These are phyloP conservation scores for cucumber (Cucumis sativus) DNA, from an alignment of 306 rosid genomes.

Conservation along the genomic window DNA sequence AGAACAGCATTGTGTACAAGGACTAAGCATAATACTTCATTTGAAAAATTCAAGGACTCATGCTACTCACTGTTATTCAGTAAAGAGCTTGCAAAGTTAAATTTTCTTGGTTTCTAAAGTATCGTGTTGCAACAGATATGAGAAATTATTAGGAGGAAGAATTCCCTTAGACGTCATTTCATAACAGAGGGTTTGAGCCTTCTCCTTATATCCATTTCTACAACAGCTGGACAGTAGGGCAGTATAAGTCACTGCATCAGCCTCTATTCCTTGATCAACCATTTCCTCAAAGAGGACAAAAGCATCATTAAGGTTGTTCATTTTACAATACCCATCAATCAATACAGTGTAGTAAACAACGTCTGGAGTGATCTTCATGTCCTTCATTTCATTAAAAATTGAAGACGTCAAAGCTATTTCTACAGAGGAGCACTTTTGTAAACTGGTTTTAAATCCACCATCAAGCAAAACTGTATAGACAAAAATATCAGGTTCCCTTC, in stretches of 20 bases:
- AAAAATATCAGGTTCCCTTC: slow-evolving; percentile 57
- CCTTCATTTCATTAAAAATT: slow-evolving; percentile 51
- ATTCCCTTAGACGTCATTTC: slow-evolving; percentile 53
- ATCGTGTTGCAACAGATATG: slow-evolving; percentile 28
- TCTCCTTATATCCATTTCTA: slow-evolving; percentile 25
- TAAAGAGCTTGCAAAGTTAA: slow-evolving; percentile 16
- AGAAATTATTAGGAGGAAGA: slow-evolving; percentile 12
- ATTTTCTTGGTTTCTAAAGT: slow-evolving; percentile 30
- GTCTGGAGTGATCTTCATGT: slow-evolving; percentile 43
- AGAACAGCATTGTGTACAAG: background rate
- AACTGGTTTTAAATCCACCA: slow-evolving; percentile 24
- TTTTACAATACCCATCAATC: slow-evolving; percentile 44
- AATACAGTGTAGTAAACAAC: slow-evolving; percentile 58
- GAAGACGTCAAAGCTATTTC: slow-evolving; percentile 16
- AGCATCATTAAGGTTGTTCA: slow-evolving; percentile 39
- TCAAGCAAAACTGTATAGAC: slow-evolving; percentile 71
- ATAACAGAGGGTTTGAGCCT: slow-evolving; percentile 25
- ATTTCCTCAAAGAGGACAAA: slow-evolving; percentile 38
- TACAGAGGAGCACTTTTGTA: slow-evolving; percentile 6
- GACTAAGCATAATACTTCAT: background rate
- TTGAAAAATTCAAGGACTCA: background rate
- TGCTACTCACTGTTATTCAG: background rate
- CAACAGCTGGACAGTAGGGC: slow-evolving; percentile 45
- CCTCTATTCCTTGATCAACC: slow-evolving; percentile 46
- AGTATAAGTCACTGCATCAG: slow-evolving; percentile 55